A percentile compares a stretch with the other conserved stretches of the same genome.
Evolutionary conservation across 352 stramenopile genomes (phyloP).

Genomic region (Peronospora belbahrii): DNA sequence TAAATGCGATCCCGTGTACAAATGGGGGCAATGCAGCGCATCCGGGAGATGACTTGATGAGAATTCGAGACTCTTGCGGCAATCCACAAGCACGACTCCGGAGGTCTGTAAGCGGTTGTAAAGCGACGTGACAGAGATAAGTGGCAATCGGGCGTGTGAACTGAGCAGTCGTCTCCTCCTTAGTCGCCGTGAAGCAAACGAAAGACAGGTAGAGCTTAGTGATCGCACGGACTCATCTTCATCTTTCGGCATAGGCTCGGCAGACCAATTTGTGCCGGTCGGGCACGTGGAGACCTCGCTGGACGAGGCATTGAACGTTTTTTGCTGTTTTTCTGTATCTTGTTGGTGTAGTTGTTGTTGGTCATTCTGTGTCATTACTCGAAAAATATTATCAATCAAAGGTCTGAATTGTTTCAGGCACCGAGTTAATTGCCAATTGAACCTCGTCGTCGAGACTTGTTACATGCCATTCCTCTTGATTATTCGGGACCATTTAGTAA

Average conservation of each 20-base stretch:
- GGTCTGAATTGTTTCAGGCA: background rate
- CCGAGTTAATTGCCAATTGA: conserved; percentile 30
- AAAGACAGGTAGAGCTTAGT: conserved; percentile 16
- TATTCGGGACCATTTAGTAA: background rate
- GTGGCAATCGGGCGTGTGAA: conserved; percentile 33
- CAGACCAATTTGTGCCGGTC: conserved; percentile 22
- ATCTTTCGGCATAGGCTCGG: conserved; percentile 5
- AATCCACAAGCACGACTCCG: conserved; percentile 61
- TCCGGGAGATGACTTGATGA: conserved; percentile 32
- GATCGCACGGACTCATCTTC: conserved; percentile 9
- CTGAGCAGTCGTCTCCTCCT: conserved; percentile 20
- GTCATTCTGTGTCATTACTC: conserved; percentile 15
- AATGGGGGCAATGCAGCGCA: conserved; percentile 45
- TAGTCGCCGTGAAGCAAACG: conserved; percentile 22
- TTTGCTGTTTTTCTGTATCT: conserved; percentile 14
- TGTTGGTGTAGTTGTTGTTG: background rate
- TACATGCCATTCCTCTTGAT: background rate
- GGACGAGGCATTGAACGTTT: conserved; percentile 19
- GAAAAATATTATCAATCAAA: background rate
- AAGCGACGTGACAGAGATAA: conserved; percentile 57
- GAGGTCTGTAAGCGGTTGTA: conserved; percentile 69
- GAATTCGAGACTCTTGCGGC: conserved; percentile 46
- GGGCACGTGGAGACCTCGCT: conserved; percentile 22
- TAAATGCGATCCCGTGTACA: conserved; percentile 14
- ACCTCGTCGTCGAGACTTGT: background rate